Conservation (phyloP, 495 filamentous ascomycete species). For the Penicillium canescens region DNA sequence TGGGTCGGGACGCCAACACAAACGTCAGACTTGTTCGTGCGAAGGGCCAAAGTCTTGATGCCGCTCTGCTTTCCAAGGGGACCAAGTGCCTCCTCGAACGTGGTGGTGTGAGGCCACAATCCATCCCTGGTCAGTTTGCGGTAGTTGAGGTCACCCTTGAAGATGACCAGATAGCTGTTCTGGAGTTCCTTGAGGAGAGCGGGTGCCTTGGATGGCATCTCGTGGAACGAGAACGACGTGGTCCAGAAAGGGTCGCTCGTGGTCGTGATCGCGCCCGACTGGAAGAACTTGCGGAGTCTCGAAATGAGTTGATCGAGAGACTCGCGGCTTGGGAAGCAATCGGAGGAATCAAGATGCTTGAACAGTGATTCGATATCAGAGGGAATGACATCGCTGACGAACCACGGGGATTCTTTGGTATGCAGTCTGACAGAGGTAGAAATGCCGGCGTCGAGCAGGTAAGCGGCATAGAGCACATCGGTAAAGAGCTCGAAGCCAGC, state of each 20-base stretch:
- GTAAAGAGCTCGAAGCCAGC: conserved; percentile 91
- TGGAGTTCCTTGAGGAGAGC: conserved; percentile 67
- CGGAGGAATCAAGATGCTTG: conserved; percentile 60
- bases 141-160: conserved; percentile 90
- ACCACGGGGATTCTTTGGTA: conserved; percentile 86
- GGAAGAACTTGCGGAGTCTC: conserved; percentile 65
- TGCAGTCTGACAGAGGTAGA: conserved; percentile 77
- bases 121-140: conserved; percentile 79
- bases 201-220: conserved; percentile 59
- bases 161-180: conserved; percentile 72
- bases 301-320: conserved; percentile 65
- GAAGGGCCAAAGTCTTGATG: conserved; percentile 68
- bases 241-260: conserved; percentile 81
- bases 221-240: conserved; percentile 70
- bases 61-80: conserved; percentile 70
- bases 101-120: conserved; percentile 73
- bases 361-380: conserved; percentile 70
- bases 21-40: conserved; percentile 87
- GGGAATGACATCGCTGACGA: conserved; percentile 81
- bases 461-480: conserved; percentile 79
- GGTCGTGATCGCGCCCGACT: conserved; percentile 66
- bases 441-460: conserved; percentile 68
- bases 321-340: conserved; percentile 60
- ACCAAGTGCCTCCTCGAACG: conserved; percentile 75
- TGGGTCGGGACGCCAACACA: conserved; percentile 76